Conservation (phyloP, 139 green algal species). For the Trebouxia sp. region DNA sequence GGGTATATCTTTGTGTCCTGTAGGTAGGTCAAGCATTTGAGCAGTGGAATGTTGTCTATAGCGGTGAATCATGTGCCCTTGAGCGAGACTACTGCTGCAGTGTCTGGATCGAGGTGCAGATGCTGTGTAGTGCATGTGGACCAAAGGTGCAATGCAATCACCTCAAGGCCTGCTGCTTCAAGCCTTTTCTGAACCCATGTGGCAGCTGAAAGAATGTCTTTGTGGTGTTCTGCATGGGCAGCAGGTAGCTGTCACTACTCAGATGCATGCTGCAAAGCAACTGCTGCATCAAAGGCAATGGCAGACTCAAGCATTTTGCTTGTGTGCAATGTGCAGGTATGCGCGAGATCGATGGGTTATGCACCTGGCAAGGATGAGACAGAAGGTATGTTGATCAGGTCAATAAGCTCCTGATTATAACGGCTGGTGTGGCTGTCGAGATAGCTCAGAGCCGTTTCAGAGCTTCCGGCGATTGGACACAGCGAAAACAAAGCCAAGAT, state of each 20-base stretch:
- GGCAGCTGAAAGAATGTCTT: conserved; percentile 40
- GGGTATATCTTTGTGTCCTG: conserved; percentile 51
- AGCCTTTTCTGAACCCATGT: conserved; percentile 45
- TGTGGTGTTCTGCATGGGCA: conserved; percentile 24
- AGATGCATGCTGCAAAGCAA: too few relatives aligned
- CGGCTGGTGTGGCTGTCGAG: background rate
- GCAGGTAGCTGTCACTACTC: too few relatives aligned
- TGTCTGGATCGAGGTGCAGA: too few relatives aligned
- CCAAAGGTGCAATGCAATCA: background rate
- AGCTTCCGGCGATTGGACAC: background rate
- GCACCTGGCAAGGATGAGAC: conserved; percentile 43
- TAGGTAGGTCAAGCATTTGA: background rate
- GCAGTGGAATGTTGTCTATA: too few relatives aligned
- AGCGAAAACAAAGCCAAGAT: too few relatives aligned
- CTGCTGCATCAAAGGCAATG: background rate
- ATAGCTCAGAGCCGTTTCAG: background rate
- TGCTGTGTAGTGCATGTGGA: too few relatives aligned
- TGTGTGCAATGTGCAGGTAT: background rate
- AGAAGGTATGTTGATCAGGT: conserved; percentile 49
- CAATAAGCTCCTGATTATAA: conserved; percentile 36
- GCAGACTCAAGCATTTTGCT: background rate
- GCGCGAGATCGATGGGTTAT: background rate
- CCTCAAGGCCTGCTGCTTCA: conserved; percentile 43
- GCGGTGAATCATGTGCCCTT: too few relatives aligned
- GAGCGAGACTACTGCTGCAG: too few relatives aligned